Conservation (phyloP, 1,284 basidiomycete species). For the Paramarasmius palmivorus region DNA sequence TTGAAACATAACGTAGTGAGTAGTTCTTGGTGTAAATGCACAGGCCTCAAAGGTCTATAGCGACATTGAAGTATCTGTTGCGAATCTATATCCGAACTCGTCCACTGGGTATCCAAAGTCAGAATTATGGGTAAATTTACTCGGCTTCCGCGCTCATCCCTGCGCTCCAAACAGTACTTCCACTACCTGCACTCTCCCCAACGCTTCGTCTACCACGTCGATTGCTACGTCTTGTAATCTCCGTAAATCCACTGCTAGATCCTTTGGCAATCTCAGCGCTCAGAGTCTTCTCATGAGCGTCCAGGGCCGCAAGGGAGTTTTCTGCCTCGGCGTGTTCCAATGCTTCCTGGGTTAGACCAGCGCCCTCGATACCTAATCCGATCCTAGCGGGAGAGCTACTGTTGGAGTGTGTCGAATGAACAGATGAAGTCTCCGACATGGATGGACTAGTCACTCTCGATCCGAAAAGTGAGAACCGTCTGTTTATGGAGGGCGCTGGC, state of each 20-base stretch:
- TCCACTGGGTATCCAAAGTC: background rate
- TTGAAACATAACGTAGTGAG: background rate
- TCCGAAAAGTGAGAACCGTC: slow-evolving; percentile 74
- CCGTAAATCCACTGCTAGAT: slow-evolving; percentile 71
- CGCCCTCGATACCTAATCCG: slow-evolving; percentile 38
- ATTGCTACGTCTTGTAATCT: slow-evolving; percentile 56
- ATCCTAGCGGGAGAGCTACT: slow-evolving; percentile 29
- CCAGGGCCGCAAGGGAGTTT: slow-evolving; percentile 68
- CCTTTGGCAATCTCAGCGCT: slow-evolving; percentile 78
- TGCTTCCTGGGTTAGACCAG: slow-evolving; percentile 70
- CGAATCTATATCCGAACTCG: background rate
- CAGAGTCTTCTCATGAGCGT: slow-evolving; percentile 71
- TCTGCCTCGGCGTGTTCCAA: slow-evolving; percentile 76
- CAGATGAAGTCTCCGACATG: slow-evolving; percentile 49
- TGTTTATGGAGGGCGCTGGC: slow-evolving; percentile 32
- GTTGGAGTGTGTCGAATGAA: slow-evolving; percentile 42
- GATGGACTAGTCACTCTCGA: slow-evolving; percentile 38
- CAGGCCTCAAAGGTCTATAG: background rate
- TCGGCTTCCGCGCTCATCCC: slow-evolving; percentile 80
- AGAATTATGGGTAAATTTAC: no score
- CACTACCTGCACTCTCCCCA: slow-evolving; percentile 61
- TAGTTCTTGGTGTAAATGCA: background rate
- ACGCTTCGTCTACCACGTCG: slow-evolving; percentile 59
- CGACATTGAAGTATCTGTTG: background rate
- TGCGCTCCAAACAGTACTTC: slow-evolving; percentile 82